Evolutionary conservation across 2,329 filamentous ascomycete genomes (phyloP).

Genomic region (Aspergillus pseudoviridinutans): DNA sequence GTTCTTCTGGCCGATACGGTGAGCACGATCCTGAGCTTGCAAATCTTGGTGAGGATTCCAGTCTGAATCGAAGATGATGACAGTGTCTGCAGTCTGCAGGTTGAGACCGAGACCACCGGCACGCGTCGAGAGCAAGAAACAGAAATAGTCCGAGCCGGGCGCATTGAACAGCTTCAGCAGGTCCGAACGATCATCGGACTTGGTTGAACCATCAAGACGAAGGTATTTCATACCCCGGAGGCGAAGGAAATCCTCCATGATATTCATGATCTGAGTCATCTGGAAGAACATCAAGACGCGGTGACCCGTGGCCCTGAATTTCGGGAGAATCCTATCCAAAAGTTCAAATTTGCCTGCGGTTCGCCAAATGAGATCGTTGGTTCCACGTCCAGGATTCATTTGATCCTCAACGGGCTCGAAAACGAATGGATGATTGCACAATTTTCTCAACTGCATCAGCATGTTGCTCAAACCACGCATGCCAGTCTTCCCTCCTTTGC

Average conservation of each 20-base stretch:
- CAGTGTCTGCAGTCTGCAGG: slow-evolving; percentile 93
- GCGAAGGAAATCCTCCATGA: slow-evolving; percentile 97
- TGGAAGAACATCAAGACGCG: slow-evolving; percentile 99
- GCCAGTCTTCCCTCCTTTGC: slow-evolving; percentile 90
- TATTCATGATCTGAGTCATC: slow-evolving; percentile 99
- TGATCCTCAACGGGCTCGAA: slow-evolving; percentile 98
- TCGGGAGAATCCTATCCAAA: slow-evolving; percentile 84
- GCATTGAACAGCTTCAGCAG: slow-evolving; percentile 85
- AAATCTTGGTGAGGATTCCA: slow-evolving; percentile 99
- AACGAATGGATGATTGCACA: slow-evolving; percentile 98
- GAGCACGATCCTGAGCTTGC: slow-evolving; percentile 97
- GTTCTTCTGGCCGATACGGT: slow-evolving; percentile 99
- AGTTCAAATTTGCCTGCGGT: slow-evolving; percentile 97
- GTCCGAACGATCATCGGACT: slow-evolving; percentile 93
- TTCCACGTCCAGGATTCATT: slow-evolving; percentile 85
- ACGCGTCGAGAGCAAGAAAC: slow-evolving; percentile 97
- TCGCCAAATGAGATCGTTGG: slow-evolving; percentile 92
- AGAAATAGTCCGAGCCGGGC: slow-evolving; percentile 88
- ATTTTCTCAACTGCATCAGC: slow-evolving; percentile 98
- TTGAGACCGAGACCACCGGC: slow-evolving; percentile 97
- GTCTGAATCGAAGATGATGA: slow-evolving; percentile 99
- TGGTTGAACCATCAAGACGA: slow-evolving; percentile 92
- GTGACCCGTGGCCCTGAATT: slow-evolving; percentile 87
- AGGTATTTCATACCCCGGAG: slow-evolving; percentile 80
- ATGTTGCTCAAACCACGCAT: slow-evolving; percentile 97